Percentiles rank a stretch among this genome's conserved stretches.
Conservation (phyloP, 257 asterid genomes). For the Schizonepeta tenuifolia region DNA sequence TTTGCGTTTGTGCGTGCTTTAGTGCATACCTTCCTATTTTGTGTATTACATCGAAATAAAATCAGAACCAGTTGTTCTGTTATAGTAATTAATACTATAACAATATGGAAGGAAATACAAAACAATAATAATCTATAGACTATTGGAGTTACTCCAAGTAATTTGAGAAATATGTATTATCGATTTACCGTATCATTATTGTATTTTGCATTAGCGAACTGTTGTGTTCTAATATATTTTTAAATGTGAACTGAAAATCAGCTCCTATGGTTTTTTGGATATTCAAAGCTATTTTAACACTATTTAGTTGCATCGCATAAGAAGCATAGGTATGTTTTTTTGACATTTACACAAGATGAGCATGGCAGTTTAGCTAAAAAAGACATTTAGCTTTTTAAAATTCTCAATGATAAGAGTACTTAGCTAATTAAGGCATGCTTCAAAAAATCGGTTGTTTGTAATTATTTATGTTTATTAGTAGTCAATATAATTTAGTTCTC, state of each 20-base stretch:
- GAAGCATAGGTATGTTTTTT: neutral
- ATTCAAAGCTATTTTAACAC: neutral
- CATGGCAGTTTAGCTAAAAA: too few relatives aligned
- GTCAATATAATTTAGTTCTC: neutral
- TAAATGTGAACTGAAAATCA: conserved; percentile 4
- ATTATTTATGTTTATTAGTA: too few relatives aligned
- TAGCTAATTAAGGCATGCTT: neutral
- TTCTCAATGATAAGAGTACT: neutral
- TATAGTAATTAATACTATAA: neutral
- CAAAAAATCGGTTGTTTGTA: neutral
- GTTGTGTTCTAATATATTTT: neutral
- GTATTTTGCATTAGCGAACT: neutral
- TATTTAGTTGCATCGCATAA: neutral
- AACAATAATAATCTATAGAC: neutral
- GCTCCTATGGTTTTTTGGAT: neutral
- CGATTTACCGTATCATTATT: neutral
- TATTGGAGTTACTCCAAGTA: neutral
- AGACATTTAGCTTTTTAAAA: neutral
- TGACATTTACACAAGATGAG: neutral
- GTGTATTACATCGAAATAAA: neutral
- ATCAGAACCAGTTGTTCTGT: neutral
- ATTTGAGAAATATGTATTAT: neutral
- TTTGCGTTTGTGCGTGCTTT: neutral
- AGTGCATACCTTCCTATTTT: neutral
- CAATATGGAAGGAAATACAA: neutral